These are phyloP conservation scores for Saccharomyces hybrid DNA, from an alignment of 1,139 yeast genomes.

Conservation along the genomic window DNA sequence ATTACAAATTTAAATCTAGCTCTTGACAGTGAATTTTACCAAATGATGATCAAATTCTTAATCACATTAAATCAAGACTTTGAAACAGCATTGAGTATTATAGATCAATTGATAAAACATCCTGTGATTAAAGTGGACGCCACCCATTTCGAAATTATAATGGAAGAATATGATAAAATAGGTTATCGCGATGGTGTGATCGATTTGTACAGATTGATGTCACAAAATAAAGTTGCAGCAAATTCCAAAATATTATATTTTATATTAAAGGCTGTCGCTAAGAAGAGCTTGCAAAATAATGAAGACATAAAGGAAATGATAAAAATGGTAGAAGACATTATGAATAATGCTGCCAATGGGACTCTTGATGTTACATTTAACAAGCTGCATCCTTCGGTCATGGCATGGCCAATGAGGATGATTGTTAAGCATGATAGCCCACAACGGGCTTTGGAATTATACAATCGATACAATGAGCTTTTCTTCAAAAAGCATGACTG, in stretches of 20 bases:
- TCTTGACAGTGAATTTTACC: constrained; percentile 20
- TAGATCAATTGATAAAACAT: constrained; percentile 15
- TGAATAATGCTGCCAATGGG: constrained; percentile 24
- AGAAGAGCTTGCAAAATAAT: constrained; percentile 32
- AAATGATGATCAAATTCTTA: constrained; percentile 17
- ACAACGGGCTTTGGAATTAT: constrained; percentile 28
- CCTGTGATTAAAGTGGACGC: constrained; percentile 21
- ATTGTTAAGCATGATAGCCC: constrained; percentile 29
- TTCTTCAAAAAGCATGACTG: constrained; percentile 22
- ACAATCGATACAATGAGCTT: constrained; percentile 27
- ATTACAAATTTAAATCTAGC: constrained; percentile 10
- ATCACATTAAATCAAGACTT: constrained; percentile 15
- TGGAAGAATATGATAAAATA: constrained; percentile 24
- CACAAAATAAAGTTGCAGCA: constrained; percentile 31
- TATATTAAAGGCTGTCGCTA: constrained; percentile 39
- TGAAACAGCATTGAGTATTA: constrained; percentile 17
- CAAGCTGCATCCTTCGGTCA: constrained; percentile 28
- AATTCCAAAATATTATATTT: constrained; percentile 37
- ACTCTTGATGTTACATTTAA: constrained; percentile 18
- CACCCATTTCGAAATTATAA: constrained; percentile 30
- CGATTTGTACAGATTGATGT: constrained; percentile 38
- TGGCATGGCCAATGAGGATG: constrained; percentile 32
- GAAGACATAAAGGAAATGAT: constrained; percentile 27
- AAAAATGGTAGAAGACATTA: constrained; percentile 26
- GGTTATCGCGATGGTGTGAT: constrained; percentile 22